Base-by-base conservation (phyloP, 176 grass and related monocot genomes). In the Bothriochloa decipiens region DNA sequence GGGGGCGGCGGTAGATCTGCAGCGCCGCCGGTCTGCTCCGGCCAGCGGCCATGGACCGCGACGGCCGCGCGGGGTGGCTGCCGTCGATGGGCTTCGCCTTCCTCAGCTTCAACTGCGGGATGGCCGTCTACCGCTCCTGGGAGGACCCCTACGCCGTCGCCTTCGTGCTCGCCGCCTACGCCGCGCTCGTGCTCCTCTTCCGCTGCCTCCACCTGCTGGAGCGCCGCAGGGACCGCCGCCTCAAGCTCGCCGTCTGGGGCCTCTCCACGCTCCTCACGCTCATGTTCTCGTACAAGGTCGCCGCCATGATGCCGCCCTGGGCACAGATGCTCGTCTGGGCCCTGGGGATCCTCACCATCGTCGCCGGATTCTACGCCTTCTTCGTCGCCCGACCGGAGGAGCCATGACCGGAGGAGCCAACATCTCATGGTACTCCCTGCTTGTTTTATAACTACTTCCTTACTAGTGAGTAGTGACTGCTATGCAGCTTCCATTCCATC, bases 221-320 rank as follows among this genome's bases (percentile, higher is more conserved):
- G 65, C 55, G 58, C 7, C 16, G 78, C 5, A 32, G 20, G 13
- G 25, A 4, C 23, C 41, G 36, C 0, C 1, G 25, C 41, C 53
- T 86, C 27, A 86, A 86, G 78, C 40, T 35, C 71, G 43, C 66
- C 20, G 88, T 86, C 4, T 90, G 88, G 88, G 65, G 39, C 1
- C 83, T 90, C 72, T 81, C 83, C 72, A 82, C 88, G n/a, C 64
- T 90, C 57, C 88, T 90, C 73, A 86, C 78, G 1, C 26, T 81
- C 78, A 90, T 90, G 88, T 90, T 90, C 78, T 90, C 88, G 2
- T 66, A 6, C 78, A 90, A 90, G 73, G 83, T 86, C 49, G 88
- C 88, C 65, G 83, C 78, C 42, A 40, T 90, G 79, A 82, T 90
- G 88, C 88, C 88, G 72, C 13, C 58, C 39, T 85, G 78, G 76